Evolutionary conservation across 1,284 basidiomycete species (phyloP).

Genomic region (Pascua sp.): DNA sequence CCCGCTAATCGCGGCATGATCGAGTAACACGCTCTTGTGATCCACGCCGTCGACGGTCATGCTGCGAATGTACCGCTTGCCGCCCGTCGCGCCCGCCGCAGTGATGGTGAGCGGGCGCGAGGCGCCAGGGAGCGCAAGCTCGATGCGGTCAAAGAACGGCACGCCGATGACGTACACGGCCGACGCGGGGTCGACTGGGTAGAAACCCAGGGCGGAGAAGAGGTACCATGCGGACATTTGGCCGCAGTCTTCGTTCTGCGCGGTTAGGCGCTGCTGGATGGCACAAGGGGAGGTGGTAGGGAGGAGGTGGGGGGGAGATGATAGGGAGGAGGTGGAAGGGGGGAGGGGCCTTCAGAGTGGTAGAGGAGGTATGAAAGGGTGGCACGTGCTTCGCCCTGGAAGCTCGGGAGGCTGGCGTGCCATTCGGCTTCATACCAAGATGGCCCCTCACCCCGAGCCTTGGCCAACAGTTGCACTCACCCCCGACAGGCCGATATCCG

Average conservation of each 20-base stretch:
- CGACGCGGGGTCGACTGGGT: constrained; percentile 77
- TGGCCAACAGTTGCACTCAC: too few species aligned
- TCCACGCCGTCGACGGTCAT: constrained; percentile 57
- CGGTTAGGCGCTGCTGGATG: not conserved
- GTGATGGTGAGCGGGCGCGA: constrained; percentile 43
- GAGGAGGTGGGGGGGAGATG: too few species aligned
- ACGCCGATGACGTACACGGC: constrained; percentile 72
- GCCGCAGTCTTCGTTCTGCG: constrained; percentile 78
- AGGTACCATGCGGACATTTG: constrained; percentile 87
- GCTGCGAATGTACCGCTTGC: constrained; percentile 59
- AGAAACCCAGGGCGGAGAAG: constrained; percentile 76
- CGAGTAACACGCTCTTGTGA: constrained; percentile 56
- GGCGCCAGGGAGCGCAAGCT: constrained; percentile 59
- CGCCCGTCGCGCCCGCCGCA: constrained; percentile 56
- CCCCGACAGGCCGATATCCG: constrained; percentile 48
- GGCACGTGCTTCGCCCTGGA: too few species aligned
- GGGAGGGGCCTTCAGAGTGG: too few species aligned
- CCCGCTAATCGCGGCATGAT: constrained; percentile 56
- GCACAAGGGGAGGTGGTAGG: not conserved
- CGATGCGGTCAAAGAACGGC: constrained; percentile 86
- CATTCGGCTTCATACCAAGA: too few species aligned
- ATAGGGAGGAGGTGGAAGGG: too few species aligned
- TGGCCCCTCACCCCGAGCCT: too few species aligned
- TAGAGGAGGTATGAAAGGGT: too few species aligned
- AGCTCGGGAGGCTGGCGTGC: too few species aligned